Evolutionary conservation across 2,329 filamentous ascomycete species (phyloP).

Genomic region (Neopestalotiopsis sp.): DNA sequence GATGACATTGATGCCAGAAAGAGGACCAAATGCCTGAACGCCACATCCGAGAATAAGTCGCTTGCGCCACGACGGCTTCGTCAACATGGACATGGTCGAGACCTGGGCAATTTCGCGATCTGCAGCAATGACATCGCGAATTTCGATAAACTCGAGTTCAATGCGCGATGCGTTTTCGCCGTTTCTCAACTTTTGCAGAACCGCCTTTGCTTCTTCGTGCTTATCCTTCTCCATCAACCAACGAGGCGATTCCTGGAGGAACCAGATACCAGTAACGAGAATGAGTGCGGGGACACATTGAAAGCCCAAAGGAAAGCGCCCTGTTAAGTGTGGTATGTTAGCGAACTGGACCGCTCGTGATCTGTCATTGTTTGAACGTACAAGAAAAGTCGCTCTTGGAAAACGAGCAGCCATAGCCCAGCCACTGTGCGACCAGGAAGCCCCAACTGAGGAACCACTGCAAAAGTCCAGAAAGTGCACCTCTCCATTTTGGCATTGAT

Average conservation of each 20-base stretch:
- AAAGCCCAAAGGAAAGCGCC: conserved; percentile 6
- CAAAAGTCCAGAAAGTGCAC: not conserved
- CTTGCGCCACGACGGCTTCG: conserved; percentile 47
- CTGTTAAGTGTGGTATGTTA: not conserved
- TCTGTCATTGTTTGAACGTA: not conserved
- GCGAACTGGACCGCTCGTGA: not conserved
- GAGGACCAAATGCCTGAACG: conserved; percentile 53
- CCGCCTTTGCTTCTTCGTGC: conserved; percentile 52
- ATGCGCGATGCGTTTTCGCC: conserved; percentile 37
- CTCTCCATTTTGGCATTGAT: conserved; percentile 9
- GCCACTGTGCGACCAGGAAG: conserved; percentile 7
- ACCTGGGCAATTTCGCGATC: conserved; percentile 40
- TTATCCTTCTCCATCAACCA: conserved; percentile 59
- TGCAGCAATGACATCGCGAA: conserved; percentile 42
- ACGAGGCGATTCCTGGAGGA: conserved; percentile 19
- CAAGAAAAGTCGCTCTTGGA: conserved; percentile 6
- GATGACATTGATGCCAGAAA: conserved; percentile 52
- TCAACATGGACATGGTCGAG: conserved; percentile 47
- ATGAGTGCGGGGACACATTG: conserved; percentile 3
- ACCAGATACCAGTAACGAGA: conserved; percentile 3
- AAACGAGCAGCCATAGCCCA: conserved; percentile 11
- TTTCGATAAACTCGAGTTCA: conserved; percentile 46
- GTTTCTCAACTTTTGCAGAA: conserved; percentile 38
- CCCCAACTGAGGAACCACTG: conserved; percentile 14
- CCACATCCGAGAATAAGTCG: conserved; percentile 51